Base-by-base conservation (phyloP, 1,284 basidiomycete genomes). In the Peniophora sp. region DNA sequence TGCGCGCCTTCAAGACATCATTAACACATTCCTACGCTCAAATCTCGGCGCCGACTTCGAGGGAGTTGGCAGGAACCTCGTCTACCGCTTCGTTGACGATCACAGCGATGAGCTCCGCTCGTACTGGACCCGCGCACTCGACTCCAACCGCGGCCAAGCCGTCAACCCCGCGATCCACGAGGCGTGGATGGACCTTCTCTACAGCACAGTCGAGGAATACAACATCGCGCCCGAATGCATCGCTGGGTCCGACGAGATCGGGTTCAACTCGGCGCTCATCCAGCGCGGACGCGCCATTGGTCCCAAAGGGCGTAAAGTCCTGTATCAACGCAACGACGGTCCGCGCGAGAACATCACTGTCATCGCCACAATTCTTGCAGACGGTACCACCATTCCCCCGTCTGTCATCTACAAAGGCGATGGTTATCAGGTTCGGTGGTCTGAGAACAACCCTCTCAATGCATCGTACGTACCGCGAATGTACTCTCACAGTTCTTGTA, bases 401-500 rank as follows among this genome's bases (percentile, higher is more conserved):
- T 52, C 60, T 12, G 60, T 71, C 0, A 72, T 75, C 25, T 72
- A 62, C 58, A 73, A 72, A 47, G 73, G 69, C 1, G 53, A 66
- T 22, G 56, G 52, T 3, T 71, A 60, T 55, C 62, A 65, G 50
- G 52, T 56, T 0, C 59, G 51, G 16, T 74, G 70, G 72, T 54
- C 55, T 19, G 58, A 71, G 49, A 58, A 70, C 25, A 72, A 75
- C 54, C 66, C 70, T 20, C 10, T 62, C 6, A 59, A 71, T 48
- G 67, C 67, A 69, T 69, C 1, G 38, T 41, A 20, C 8, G 38
- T 41, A 5, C 16, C 12, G 6, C 6, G 27, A 5, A 8, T 41
- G 38, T 41, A 41, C 38, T 8, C 5, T 41, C 38, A 17, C n/a
- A 16, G 16, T 5, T 41, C 6, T 16, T 17, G 19, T 20, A 41